phyloP scores from a whole-genome alignment of 495 filamentous ascomycete genomes.

The Neurospora cerealis region DNA sequence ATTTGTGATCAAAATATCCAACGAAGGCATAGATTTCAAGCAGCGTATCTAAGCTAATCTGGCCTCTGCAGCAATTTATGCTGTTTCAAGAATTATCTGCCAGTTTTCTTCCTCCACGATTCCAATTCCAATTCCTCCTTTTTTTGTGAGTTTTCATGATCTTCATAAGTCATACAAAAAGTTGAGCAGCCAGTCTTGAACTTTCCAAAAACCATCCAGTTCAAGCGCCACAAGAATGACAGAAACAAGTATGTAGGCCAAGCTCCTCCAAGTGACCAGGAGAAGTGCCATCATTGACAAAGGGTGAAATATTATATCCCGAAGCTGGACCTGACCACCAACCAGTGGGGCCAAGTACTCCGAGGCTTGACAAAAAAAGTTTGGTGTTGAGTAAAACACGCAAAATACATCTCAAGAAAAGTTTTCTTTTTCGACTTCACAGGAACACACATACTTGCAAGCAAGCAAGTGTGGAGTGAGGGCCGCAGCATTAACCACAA shows the following conservation, averaged over 20 bases:
- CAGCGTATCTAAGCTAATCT: background rate
- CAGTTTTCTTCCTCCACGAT: background rate
- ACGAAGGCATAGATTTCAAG: background rate
- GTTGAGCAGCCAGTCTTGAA: background rate
- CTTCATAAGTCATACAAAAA: background rate
- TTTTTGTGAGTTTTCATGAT: background rate
- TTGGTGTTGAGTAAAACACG: background rate
- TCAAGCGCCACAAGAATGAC: background rate
- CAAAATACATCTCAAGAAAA: background rate
- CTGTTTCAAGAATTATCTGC: background rate
- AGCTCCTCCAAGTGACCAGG: background rate
- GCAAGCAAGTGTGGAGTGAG: background rate
- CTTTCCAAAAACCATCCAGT: background rate
- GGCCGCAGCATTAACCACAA: constrained; percentile 7
- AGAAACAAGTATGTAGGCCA: background rate
- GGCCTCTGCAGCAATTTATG: background rate
- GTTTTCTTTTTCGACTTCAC: background rate
- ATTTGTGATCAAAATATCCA: background rate
- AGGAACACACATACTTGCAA: background rate
- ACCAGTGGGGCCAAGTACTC: background rate
- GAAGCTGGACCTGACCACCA: constrained; percentile 3
- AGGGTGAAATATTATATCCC: background rate
- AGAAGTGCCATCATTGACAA: background rate
- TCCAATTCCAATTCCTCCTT: background rate
- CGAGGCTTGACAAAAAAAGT: background rate